Conservation (phyloP, 2,329 filamentous ascomycete species). For the Cordyceps sp. region DNA sequence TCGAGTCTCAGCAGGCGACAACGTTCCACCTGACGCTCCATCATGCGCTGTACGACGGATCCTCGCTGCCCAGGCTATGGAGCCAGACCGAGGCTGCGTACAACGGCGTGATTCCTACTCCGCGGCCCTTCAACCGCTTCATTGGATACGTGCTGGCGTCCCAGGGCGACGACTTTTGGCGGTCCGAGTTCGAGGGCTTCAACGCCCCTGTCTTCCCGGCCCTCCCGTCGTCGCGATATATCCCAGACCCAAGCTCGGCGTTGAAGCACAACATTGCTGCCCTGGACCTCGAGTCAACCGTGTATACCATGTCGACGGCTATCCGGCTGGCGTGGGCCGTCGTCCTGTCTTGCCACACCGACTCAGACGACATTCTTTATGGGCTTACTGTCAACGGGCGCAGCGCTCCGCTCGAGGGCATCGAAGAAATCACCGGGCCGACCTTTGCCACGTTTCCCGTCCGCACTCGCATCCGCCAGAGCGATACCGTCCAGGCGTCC, state of each 20-base stretch:
- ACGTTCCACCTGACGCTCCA: constrained; percentile 38
- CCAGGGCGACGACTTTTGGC: background rate
- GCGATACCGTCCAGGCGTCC: constrained; percentile 5
- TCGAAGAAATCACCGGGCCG: constrained; percentile 39
- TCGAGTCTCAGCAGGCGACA: constrained; percentile 14
- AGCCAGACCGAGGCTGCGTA: constrained; percentile 30
- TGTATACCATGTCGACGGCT: constrained; percentile 31
- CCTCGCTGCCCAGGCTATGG: constrained; percentile 33
- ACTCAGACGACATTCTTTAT: constrained; percentile 35
- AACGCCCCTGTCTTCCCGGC: background rate
- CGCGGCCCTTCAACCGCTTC: constrained; percentile 30
- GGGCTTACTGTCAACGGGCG: constrained; percentile 43
- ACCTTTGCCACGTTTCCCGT: constrained; percentile 45
- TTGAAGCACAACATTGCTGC: background rate
- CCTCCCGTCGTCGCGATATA: background rate
- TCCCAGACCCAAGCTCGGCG: background rate
- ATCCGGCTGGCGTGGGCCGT: constrained; percentile 44
- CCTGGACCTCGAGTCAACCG: background rate
- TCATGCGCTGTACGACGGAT: constrained; percentile 40
- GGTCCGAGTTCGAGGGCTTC: background rate
- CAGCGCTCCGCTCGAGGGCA: constrained; percentile 27
- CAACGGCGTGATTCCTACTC: constrained; percentile 12
- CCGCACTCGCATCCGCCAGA: constrained; percentile 9
- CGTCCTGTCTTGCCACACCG: constrained; percentile 34
- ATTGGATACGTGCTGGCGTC: constrained; percentile 11